Percentiles rank a stretch among this genome's conserved stretches.
Conservation (phyloP, 176 grass and related monocot species). For the Triticum turgidum region DNA sequence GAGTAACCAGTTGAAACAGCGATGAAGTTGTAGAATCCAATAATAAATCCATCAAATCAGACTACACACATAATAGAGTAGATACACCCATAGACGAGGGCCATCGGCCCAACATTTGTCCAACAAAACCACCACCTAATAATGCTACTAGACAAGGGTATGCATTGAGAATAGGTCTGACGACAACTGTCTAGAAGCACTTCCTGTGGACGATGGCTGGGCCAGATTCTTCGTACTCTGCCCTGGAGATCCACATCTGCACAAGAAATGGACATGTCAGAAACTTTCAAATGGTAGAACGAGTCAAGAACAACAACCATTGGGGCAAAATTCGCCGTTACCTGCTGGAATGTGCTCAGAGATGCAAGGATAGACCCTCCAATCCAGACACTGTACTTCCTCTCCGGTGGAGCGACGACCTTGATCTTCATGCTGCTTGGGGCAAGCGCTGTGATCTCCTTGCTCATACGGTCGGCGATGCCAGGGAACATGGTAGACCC, state of each 20-base stretch:
- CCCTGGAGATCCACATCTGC: constrained; percentile 90
- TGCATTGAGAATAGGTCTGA: constrained; percentile 10
- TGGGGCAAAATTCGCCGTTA: not conserved
- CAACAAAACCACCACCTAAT: constrained; percentile 24
- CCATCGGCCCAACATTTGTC: constrained; percentile 39
- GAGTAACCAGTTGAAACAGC: not conserved
- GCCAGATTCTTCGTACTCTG: constrained; percentile 76
- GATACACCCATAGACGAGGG: constrained; percentile 41
- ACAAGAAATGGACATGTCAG: constrained; percentile 6
- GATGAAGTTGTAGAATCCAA: constrained; percentile 15
- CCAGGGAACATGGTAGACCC: constrained; percentile 89
- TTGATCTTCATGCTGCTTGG: constrained; percentile 94
- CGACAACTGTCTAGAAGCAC: constrained; percentile 56
- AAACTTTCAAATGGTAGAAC: not conserved
- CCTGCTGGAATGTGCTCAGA: constrained; percentile 90
- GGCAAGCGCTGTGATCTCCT: constrained; percentile 77
- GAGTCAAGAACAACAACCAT: not conserved
- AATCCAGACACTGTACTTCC: constrained; percentile 94
- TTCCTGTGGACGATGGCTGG: constrained; percentile 87
- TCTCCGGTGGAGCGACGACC: constrained; percentile 77
- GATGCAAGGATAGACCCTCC: constrained; percentile 89
- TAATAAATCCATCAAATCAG: constrained; percentile 46
- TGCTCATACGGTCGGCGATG: constrained; percentile 85
- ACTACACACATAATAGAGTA: constrained; percentile 51
- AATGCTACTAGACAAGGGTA: constrained; percentile 30